These are phyloP conservation scores for Ophiostoma perfectum DNA, from an alignment of 2,329 filamentous ascomycete genomes.

Conservation along the genomic window DNA sequence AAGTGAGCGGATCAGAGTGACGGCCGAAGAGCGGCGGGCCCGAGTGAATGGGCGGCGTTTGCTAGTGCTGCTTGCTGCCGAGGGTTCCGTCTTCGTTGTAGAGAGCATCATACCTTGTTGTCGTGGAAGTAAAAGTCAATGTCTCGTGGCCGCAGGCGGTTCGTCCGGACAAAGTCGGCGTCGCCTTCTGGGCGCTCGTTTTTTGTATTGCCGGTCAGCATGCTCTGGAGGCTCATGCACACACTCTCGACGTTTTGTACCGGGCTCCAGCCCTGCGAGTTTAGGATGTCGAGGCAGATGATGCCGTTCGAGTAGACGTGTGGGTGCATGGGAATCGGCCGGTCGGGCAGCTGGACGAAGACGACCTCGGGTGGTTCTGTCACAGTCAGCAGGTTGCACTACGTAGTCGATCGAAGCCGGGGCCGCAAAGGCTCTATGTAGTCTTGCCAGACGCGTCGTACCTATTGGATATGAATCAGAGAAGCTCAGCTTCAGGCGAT, in stretches of 20 bases:
- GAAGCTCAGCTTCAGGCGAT: constrained; percentile 84
- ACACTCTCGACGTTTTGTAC: constrained; percentile 96
- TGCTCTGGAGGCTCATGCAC: constrained; percentile 95
- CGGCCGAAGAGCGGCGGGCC: no score
- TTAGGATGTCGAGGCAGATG: constrained; percentile 92
- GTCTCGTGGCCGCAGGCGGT: constrained; percentile 73
- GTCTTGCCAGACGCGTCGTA: constrained; percentile 37
- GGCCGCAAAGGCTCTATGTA: no score
- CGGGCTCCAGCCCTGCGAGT: constrained; percentile 84
- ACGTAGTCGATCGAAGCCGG: no score
- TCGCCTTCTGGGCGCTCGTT: constrained; percentile 87
- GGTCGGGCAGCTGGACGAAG: constrained; percentile 62
- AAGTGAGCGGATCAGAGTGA: no score
- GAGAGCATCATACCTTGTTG: constrained; percentile 44
- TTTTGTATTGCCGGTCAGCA: constrained; percentile 92
- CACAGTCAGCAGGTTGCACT: constrained; percentile 35
- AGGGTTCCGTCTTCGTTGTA: no score
- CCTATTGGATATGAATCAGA: constrained; percentile 82
- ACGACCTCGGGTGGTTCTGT: constrained; percentile 85
- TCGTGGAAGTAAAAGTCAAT: constrained; percentile 95
- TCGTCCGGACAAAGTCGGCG: constrained; percentile 77
- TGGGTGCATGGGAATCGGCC: constrained; percentile 84
- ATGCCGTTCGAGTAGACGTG: constrained; percentile 99
- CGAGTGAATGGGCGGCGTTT: no score
- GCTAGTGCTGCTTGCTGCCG: no score